Conservation (phyloP, 345 rosid species). For the Linum usitatissimum region DNA sequence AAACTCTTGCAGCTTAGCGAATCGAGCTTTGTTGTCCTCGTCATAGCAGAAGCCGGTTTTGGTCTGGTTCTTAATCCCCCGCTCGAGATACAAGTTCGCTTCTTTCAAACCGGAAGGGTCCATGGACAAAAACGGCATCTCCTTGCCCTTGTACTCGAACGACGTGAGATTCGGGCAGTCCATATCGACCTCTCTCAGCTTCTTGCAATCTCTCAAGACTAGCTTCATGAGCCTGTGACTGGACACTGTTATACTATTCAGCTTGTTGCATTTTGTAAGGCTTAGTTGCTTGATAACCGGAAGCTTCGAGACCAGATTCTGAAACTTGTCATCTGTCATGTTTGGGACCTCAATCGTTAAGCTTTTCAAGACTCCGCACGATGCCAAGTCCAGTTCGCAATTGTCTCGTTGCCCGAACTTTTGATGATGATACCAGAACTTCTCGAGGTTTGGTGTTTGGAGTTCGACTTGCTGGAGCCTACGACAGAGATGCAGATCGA, state of each 20-base stretch:
- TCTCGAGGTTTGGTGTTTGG: conserved; percentile 21
- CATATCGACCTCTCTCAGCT: conserved; percentile 17
- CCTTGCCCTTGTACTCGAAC: conserved; percentile 26
- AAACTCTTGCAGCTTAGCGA: conserved; percentile 15
- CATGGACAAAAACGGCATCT: conserved; percentile 23
- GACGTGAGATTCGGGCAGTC: conserved; percentile 26
- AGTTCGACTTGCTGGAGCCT: conserved; percentile 15
- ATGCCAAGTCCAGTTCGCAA: conserved; percentile 13
- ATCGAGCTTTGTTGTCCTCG: conserved; percentile 5
- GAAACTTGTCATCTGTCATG: conserved; percentile 16
- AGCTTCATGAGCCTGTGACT: conserved; percentile 16
- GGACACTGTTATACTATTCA: conserved; percentile 13
- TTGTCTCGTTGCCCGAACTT: not conserved
- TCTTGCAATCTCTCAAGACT: conserved; percentile 18
- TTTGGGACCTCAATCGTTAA: conserved; percentile 18
- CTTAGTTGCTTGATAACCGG: conserved; percentile 25
- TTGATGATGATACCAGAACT: conserved; percentile 21
- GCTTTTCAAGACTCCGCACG: conserved; percentile 19
- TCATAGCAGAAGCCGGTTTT: not conserved
- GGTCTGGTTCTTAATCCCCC: not conserved
- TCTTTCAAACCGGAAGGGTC: conserved; percentile 22
- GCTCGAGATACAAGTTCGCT: conserved; percentile 23
- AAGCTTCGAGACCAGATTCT: conserved; percentile 16
- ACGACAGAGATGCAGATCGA: conserved; percentile 24
- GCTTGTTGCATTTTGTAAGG: conserved; percentile 19